Evolutionary conservation across 805 yeast species (phyloP).

Genomic region (Candida piceae): DNA sequence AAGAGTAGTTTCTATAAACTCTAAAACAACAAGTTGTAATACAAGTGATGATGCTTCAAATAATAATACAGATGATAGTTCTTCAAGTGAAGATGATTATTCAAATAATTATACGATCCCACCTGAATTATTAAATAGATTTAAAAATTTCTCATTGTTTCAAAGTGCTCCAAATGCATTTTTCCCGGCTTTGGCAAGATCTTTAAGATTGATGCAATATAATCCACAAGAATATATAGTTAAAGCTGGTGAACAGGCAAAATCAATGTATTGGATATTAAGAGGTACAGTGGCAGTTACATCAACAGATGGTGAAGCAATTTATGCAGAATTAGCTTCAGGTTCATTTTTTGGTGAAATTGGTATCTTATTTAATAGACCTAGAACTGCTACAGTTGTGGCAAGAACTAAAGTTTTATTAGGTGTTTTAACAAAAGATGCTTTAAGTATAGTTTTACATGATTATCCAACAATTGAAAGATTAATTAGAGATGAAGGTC

Average conservation of each 20-base stretch:
- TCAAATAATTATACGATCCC: constrained; percentile 35
- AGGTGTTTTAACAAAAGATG: constrained; percentile 64
- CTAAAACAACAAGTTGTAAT: neutral
- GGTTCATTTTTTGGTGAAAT: constrained; percentile 79
- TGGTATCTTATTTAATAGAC: constrained; percentile 69
- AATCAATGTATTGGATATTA: constrained; percentile 75
- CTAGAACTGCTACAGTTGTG: constrained; percentile 74
- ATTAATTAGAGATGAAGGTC: constrained; percentile 72
- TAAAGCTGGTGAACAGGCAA: constrained; percentile 66
- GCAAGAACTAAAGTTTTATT: constrained; percentile 62
- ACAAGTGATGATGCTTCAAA: constrained; percentile 1
- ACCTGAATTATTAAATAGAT: constrained; percentile 46
- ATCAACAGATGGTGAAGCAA: constrained; percentile 70
- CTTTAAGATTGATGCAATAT: constrained; percentile 52
- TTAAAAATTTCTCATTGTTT: constrained; percentile 60
- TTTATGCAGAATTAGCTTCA: constrained; percentile 62
- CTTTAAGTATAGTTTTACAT: constrained; percentile 52
- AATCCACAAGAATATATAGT: constrained; percentile 68
- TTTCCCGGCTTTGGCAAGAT: constrained; percentile 52
- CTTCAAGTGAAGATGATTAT: constrained; percentile 19
- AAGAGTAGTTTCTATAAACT: neutral
- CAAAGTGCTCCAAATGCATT: constrained; percentile 63
- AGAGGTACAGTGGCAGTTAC: constrained; percentile 75
- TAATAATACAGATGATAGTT: constrained; percentile 19
- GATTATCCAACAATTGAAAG: constrained; percentile 63